Base-by-base conservation (phyloP, 441 rosid genomes). In the Corymbia calophylla region DNA sequence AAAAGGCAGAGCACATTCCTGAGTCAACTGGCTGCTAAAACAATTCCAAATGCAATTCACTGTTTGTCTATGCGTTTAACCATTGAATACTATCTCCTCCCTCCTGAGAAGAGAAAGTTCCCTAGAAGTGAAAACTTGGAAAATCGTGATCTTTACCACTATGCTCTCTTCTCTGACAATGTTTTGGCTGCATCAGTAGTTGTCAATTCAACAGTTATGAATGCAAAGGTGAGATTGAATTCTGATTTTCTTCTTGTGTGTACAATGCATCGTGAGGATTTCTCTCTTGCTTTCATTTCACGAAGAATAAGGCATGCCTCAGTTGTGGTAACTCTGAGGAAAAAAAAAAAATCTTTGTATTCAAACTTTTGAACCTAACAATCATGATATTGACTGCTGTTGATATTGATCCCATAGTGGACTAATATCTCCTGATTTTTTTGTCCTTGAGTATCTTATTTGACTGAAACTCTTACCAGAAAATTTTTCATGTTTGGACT, bases 11-110 rank as follows among this genome's bases (percentile, higher is more conserved):
- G 99, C 96, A 95, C 98, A 48, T 98, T 98, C 91, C 94, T 98
- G 88, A 97, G 99, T 95, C 99, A 98, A 95, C 91, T 98, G 92
- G 99, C 99, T n/a, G 99, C 99, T 80, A 98, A 98, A 92, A 98
- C 99, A 23, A 94, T 98, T 90, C 99, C 99, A 31, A 96, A 96
- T 93, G 97, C 94, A 87, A 98, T 98, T 90, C 99, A 98, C 93
- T 98, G 99, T 93, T 87, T 98, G 88, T 96, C 99, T 1, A 94
- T 98, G 99, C 99, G 99, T 89, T 93, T 98, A 90, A 98, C 99
- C 82, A 98, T 98, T 44, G 99, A 97, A 51, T 98, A 97, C 91
- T 93, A 95, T 93, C 99, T 95, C 88, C 98, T 98, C 73, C 95
- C 99, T 87, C 95, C 89, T 9, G 99, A 97, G 94, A 97, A 96